Conservation (phyloP, 2,329 filamentous ascomycete genomes). For the Parascedosporium putredinis region DNA sequence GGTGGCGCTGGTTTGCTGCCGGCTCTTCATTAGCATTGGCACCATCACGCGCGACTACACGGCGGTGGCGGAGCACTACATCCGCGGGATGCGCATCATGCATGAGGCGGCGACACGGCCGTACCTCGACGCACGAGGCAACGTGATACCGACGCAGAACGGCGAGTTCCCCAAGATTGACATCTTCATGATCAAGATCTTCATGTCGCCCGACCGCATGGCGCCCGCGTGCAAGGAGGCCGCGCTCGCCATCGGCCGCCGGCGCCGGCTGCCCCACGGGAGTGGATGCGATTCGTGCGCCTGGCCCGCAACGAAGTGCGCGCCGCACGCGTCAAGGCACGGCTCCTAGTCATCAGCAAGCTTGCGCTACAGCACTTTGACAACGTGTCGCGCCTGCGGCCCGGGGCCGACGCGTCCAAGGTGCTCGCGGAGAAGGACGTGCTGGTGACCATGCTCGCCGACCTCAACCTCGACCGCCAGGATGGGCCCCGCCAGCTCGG, state of each 20-base stretch:
- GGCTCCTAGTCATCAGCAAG: slow-evolving; percentile 1
- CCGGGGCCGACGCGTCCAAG: neutral
- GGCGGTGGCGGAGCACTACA: slow-evolving; percentile 31
- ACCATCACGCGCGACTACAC: slow-evolving; percentile 28
- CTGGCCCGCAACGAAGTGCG: slow-evolving; percentile 1
- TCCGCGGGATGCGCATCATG: slow-evolving; percentile 33
- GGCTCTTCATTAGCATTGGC: slow-evolving; percentile 36
- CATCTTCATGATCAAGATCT: slow-evolving; percentile 31
- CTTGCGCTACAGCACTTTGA: slow-evolving; percentile 5
- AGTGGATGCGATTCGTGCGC: neutral
- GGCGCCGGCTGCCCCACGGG: neutral
- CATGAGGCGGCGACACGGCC: slow-evolving; percentile 28
- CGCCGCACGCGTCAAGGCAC: slow-evolving; percentile 1
- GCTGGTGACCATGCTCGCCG: slow-evolving; percentile 2
- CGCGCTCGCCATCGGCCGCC: neutral
- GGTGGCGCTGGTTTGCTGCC: slow-evolving; percentile 33
- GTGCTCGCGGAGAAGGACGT: neutral
- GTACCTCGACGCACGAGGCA: slow-evolving; percentile 15
- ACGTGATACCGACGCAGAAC: slow-evolving; percentile 22
- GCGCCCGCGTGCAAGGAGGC: neutral
- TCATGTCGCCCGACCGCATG: slow-evolving; percentile 12
- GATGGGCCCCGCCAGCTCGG: slow-evolving; percentile 1
- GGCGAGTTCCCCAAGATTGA: slow-evolving; percentile 26
- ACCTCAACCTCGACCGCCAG: neutral
- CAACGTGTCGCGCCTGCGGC: neutral